Percentiles rank a stretch among this genome's conserved stretches.
phyloP scores from a whole-genome alignment of 2,329 filamentous ascomycete genomes.

The Penicillium oxalicum region DNA sequence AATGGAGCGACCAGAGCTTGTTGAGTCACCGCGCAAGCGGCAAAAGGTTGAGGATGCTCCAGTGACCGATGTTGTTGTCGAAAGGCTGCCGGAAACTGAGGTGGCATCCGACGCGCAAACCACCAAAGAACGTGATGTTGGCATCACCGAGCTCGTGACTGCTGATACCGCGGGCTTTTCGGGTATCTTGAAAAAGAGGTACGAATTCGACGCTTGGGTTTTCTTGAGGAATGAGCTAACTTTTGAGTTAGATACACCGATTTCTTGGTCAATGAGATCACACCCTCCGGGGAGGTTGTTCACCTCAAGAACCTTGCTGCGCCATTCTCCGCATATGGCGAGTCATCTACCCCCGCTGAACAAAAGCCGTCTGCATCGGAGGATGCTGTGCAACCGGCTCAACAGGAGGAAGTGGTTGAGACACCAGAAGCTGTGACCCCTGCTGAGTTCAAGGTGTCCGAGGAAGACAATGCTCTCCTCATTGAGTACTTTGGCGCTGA shows the following conservation, averaged over 20 bases:
- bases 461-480: constrained; percentile 43
- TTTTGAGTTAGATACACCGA: constrained; percentile 64
- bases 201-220: neutral
- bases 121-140: constrained; percentile 45
- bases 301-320: constrained; percentile 55
- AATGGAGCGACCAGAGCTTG: constrained; percentile 29
- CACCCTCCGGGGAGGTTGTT: constrained; percentile 66
- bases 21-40: constrained; percentile 34
- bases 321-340: constrained; percentile 16
- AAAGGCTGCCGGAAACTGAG: constrained; percentile 6
- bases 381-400: constrained; percentile 6
- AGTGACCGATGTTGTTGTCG: constrained; percentile 11
- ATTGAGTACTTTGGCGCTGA: constrained; percentile 48
- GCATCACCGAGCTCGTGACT: constrained; percentile 60
- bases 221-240: neutral
- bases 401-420: constrained; percentile 13
- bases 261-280: constrained; percentile 87
- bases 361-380: constrained; percentile 3
- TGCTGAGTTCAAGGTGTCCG: constrained; percentile 32
- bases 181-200: constrained; percentile 64
- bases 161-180: constrained; percentile 53
- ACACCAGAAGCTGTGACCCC: constrained; percentile 5
- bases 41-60: constrained; percentile 27
- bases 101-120: constrained; percentile 26
- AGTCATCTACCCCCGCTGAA: neutral